Conservation (phyloP, 306 rosid species). For the Luffa acutangula region DNA sequence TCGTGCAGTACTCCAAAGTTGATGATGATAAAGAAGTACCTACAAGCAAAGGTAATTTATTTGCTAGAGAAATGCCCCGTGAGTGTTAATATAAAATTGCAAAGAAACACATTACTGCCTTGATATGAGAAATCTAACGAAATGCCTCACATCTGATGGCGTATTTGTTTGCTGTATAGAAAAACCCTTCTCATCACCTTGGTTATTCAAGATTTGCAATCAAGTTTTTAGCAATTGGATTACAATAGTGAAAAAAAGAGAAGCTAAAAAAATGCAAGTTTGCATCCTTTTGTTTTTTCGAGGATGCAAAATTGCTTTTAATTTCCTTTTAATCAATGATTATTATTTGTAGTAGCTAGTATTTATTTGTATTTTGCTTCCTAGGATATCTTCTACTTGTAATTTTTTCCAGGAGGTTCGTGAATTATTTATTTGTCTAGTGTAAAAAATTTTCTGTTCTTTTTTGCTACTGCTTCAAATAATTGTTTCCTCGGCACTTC, state of each 20-base stretch:
- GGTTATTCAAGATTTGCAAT: background rate
- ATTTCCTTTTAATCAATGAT: too few species aligned
- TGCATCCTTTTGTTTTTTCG: background rate
- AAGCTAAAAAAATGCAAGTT: background rate
- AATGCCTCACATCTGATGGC: background rate
- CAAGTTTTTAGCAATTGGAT: background rate
- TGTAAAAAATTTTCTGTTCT: too few species aligned
- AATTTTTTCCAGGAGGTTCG: background rate
- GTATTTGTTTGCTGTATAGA: background rate
- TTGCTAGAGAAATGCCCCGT: background rate
- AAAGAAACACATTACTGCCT: background rate
- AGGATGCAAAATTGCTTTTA: background rate
- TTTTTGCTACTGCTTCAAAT: background rate
- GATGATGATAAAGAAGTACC: conserved; percentile 43
- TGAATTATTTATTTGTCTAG: too few species aligned
- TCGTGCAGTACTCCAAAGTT: conserved; percentile 64
- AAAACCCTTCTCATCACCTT: background rate
- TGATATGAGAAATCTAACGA: background rate
- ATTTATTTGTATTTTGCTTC: background rate
- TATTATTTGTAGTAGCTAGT: background rate
- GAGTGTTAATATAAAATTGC: background rate
- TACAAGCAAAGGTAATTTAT: conserved; percentile 40
- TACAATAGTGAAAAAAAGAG: background rate
- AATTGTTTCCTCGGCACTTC: background rate
- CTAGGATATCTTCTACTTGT: background rate